Conservation (phyloP, 2,329 filamentous ascomycete genomes). For the Pyrenophora teres region DNA sequence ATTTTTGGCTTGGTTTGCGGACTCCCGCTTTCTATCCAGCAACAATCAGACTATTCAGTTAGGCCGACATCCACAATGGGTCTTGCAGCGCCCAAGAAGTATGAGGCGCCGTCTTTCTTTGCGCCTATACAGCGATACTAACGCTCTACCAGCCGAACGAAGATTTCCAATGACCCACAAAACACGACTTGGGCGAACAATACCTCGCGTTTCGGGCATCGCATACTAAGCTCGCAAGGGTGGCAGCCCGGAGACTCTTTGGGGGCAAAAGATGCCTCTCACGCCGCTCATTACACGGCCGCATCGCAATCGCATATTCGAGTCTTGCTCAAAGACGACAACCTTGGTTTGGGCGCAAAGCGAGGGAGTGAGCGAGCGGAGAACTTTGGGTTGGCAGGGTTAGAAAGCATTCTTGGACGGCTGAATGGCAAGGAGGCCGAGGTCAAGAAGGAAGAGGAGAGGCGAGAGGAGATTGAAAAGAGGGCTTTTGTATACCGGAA, state of each 20-base stretch:
- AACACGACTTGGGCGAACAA: slow-evolving; percentile 92
- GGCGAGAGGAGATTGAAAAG: slow-evolving; percentile 71
- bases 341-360: slow-evolving; percentile 83
- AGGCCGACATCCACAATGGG: slow-evolving; percentile 59
- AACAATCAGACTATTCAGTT: slow-evolving; percentile 4
- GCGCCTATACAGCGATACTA: slow-evolving; percentile 10
- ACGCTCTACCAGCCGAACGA: slow-evolving; percentile 58
- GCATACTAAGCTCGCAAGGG: slow-evolving; percentile 83
- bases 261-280: slow-evolving; percentile 75
- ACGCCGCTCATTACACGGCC: slow-evolving; percentile 75
- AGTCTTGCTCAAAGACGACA: slow-evolving; percentile 86
- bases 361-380: slow-evolving; percentile 69
- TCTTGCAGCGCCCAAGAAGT: slow-evolving; percentile 71
- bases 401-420: slow-evolving; percentile 83
- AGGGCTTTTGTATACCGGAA: slow-evolving; percentile 74
- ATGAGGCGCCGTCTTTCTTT: slow-evolving; percentile 28
- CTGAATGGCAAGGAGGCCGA: slow-evolving; percentile 86
- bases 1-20: slow-evolving; percentile 28
- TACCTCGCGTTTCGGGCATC: slow-evolving; percentile 83
- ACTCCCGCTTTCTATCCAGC: slow-evolving; percentile 16
- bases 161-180: slow-evolving; percentile 89
- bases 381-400: slow-evolving; percentile 82
- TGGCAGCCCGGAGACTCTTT: slow-evolving; percentile 87
- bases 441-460: slow-evolving; percentile 70
- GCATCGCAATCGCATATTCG: slow-evolving; percentile 86